Base-by-base conservation (phyloP, 2,329 filamentous ascomycete genomes). In the Diaporthe sp. region DNA sequence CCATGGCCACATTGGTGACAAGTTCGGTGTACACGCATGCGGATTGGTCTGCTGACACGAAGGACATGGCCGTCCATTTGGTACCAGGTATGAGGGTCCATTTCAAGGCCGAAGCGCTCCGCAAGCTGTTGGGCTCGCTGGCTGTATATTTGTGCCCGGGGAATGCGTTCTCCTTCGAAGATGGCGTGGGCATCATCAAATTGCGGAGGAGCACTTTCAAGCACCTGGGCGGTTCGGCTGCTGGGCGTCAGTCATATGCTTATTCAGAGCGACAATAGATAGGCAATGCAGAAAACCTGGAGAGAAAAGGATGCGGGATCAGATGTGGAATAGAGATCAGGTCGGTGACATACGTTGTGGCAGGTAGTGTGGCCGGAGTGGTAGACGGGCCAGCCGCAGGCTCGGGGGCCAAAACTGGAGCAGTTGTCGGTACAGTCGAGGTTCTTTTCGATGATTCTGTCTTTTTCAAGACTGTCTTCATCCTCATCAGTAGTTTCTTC, bases 1-100 rank as follows among this genome's bases (percentile, higher is more conserved):
- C 73, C 59, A 51, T 65, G 51, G 4, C 72, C 66, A 85, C 96
- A 98, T 78, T 90, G 88, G 84, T 98, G 96, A 83, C 96, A 98
- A 76, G 90, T 92, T 78, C 92, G 91, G 81, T 94, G 93, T 70
- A 95, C 90, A 71, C 94, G 91, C 89, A 96, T 93, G 74, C 93
- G 91, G 77, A 95, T 93, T 17, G 93, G 89, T 85, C 94, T 95
- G 82, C 94, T 92, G 71, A 94, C 89, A 56, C 93, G 92, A 32
- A 90, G 84, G 39, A 89, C 89, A 37, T 88, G 87, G 68, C 90
- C 89, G 75, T 87, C 86, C 72, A 84, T 83, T 51, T 84, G 83
- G 77, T 89, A 84, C 85, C 88, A 89, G 76, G 89, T 87, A 76
- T 84, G 85, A 50, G 88, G 83, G 79, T 88, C 85, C 75, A 91